Evolutionary conservation across 331 rosid genomes (phyloP).

Genomic region (Prunus yedoensis): DNA sequence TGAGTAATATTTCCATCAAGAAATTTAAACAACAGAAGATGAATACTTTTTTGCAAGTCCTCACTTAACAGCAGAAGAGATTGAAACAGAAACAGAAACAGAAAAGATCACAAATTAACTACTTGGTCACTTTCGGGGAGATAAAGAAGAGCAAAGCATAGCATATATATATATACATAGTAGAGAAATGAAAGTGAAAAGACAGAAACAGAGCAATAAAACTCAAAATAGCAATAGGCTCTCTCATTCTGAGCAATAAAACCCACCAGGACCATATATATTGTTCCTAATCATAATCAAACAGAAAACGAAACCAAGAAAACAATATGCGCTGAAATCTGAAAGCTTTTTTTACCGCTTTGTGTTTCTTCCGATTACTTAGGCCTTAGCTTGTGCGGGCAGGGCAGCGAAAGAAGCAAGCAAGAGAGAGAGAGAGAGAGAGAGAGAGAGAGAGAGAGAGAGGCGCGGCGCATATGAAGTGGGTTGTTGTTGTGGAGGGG

Average conservation of each 20-base stretch:
- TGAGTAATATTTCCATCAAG: background rate
- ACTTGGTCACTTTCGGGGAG: background rate
- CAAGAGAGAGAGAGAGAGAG: background rate
- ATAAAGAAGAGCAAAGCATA: background rate
- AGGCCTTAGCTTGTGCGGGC: background rate
- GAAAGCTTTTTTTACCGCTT: background rate
- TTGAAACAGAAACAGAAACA: background rate
- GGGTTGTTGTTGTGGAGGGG: background rate
- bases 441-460: background rate
- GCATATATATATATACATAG: too few species aligned
- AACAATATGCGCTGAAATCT: background rate
- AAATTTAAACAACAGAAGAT: background rate
- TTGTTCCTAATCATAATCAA: too few species aligned
- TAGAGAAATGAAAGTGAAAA: too few species aligned
- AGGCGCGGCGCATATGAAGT: constrained; percentile 13
- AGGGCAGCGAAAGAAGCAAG: constrained; percentile 22
- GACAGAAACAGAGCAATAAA: too few species aligned
- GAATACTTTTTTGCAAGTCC: background rate
- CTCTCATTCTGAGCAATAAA: too few species aligned
- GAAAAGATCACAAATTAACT: background rate
- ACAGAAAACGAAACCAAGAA: background rate
- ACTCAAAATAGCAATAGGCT: too few species aligned
- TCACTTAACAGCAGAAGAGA: background rate
- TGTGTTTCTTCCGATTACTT: background rate
- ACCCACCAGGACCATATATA: too few species aligned